phyloP scores from a whole-genome alignment of 495 filamentous ascomycete genomes.

The Cladorrhinum samala region DNA sequence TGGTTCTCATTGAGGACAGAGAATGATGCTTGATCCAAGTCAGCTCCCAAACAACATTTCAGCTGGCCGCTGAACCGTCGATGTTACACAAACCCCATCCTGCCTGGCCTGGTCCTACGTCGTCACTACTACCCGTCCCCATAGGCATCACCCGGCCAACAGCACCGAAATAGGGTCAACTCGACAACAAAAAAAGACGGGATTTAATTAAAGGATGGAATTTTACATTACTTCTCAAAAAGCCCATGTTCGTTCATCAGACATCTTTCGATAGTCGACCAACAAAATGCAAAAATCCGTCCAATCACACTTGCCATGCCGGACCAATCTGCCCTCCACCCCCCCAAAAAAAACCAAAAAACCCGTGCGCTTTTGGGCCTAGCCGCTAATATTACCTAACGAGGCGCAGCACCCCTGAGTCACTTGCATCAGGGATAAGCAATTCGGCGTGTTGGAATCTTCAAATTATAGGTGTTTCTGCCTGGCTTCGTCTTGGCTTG shows the following conservation, averaged over 20 bases:
- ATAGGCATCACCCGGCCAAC: background rate
- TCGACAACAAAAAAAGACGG: background rate
- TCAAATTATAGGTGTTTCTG: background rate
- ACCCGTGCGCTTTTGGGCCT: background rate
- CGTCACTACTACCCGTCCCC: background rate
- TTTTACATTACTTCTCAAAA: background rate
- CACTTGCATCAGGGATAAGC: background rate
- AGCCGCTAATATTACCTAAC: background rate
- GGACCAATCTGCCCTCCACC: background rate
- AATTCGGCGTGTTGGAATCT: background rate
- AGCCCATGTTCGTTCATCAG: background rate
- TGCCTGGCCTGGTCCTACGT: background rate
- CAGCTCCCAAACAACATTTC: too few species aligned
- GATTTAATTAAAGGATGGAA: background rate
- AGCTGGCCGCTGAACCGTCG: too few species aligned
- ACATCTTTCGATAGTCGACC: background rate
- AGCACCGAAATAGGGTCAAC: background rate
- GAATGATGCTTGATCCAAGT: background rate
- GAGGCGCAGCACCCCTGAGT: background rate
- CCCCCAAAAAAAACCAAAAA: too few species aligned
- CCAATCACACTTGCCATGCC: background rate
- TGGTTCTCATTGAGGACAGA: background rate
- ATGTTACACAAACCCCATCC: background rate
- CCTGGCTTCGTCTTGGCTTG: background rate
- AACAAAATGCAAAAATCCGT: background rate